Evolutionary conservation across 208 protist genomes (phyloP).

Genomic region (Leishmania aethiopica): DNA sequence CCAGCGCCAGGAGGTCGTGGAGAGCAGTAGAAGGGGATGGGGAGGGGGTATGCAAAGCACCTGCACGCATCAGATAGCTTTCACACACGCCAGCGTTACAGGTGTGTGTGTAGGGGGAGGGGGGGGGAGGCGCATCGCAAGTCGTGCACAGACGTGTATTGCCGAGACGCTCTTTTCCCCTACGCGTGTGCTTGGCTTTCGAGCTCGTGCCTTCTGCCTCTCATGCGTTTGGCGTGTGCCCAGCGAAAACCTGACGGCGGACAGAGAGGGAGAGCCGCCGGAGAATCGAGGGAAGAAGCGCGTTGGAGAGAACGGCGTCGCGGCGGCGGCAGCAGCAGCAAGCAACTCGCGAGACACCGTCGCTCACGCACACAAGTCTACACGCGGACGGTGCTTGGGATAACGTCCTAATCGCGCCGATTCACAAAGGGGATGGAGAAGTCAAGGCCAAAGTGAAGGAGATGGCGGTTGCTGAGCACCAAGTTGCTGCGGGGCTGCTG

Average conservation of each 20-base stretch:
- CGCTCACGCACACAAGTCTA: not conserved
- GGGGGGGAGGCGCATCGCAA: not conserved
- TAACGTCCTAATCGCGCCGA: not conserved
- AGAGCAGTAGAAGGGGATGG: not conserved
- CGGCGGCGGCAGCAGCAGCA: not conserved
- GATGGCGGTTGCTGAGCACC: constrained; percentile 71
- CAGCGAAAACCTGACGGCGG: not conserved
- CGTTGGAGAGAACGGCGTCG: not conserved
- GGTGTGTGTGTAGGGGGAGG: not conserved
- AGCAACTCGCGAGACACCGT: not conserved
- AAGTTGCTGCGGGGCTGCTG: constrained; percentile 11
- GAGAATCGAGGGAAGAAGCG: not conserved
- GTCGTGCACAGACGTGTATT: not conserved
- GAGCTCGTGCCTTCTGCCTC: not conserved
- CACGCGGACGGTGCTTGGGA: not conserved
- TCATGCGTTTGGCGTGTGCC: not conserved
- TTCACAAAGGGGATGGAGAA: constrained; percentile 60
- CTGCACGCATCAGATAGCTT: not conserved
- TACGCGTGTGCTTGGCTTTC: not conserved
- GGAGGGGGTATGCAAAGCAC: not conserved
- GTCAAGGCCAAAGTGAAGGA: constrained; percentile 85
- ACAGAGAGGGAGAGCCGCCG: not conserved
- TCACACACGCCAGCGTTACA: not conserved
- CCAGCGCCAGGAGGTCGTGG: not conserved
- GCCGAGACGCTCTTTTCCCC: not conserved